These are phyloP conservation scores for Aureobasidium sp. DNA, from an alignment of 2,329 filamentous ascomycete species.

Conservation along the genomic window DNA sequence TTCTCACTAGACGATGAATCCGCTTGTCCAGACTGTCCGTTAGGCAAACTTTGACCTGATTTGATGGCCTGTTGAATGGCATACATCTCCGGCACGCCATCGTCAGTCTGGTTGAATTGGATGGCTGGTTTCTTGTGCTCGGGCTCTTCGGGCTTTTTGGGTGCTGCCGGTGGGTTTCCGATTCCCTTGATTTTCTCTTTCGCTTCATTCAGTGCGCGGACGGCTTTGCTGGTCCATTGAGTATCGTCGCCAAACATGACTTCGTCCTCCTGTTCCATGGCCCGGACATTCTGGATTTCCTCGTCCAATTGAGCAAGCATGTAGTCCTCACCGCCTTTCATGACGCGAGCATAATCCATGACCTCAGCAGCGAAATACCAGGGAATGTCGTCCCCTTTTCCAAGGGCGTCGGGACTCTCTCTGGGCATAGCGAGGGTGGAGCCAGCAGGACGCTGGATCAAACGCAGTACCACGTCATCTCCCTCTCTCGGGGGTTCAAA, in stretches of 20 bases:
- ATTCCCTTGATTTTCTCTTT: conserved; percentile 69
- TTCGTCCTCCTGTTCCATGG: conserved; percentile 82
- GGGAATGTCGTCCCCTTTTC: conserved; percentile 68
- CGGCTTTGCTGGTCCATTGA: conserved; percentile 85
- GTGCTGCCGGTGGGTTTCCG: conserved; percentile 54
- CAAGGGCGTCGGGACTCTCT: conserved; percentile 67
- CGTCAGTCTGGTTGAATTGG: conserved; percentile 40
- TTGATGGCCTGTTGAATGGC: conserved; percentile 40
- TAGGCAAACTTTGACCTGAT: conserved; percentile 33
- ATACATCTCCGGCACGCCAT: conserved; percentile 47
- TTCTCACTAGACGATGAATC: not conserved
- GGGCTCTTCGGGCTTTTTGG: conserved; percentile 41
- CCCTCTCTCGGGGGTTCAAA: conserved; percentile 71
- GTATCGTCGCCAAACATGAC: conserved; percentile 84
- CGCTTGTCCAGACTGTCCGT: conserved; percentile 8
- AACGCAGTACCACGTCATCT: conserved; percentile 78
- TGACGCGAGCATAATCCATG: conserved; percentile 87
- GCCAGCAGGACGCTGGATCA: conserved; percentile 72
- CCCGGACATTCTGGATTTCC: conserved; percentile 67
- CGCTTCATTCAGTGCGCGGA: conserved; percentile 63
- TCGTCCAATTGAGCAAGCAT: conserved; percentile 73
- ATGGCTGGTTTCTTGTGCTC: conserved; percentile 44
- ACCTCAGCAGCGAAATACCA: conserved; percentile 96
- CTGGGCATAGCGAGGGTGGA: conserved; percentile 83
- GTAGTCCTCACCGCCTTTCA: conserved; percentile 88